Base-by-base conservation (phyloP, 495 filamentous ascomycete genomes). In the Penicillium ochrochloron region DNA sequence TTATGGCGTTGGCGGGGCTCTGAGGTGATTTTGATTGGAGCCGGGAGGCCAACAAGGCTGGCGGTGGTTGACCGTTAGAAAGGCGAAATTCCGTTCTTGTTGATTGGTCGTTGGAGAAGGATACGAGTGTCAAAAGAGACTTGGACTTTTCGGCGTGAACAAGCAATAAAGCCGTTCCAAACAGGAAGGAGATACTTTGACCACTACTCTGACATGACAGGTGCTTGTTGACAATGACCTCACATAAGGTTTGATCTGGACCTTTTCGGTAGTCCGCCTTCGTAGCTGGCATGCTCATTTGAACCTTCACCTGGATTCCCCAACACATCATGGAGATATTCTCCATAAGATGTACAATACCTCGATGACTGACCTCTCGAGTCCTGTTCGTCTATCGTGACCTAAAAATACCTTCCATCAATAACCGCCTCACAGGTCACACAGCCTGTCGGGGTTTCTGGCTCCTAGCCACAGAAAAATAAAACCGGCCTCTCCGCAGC, bases 341-440 rank as follows among this genome's bases (percentile, higher is more conserved):
- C 0, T 12, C 2, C 0, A 9, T 33, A 33, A 33, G 5, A 14
- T 37, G 35, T 12, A 37, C 35, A 37, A 14, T 12, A 11, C 10
- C 17, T 21, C 19, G 42, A n/a, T 44, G 53, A 39, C 1, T 29
- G 8, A 23, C 2, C 2, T 39, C 31, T 56, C 31, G 11, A 35
- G 1, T 31, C n/a, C 34, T 15, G 21, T 41, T n/a, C 9, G 8
- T 34, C 31, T 5, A 9, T 34, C 12, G n/a, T 0, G 8, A 56
- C 33, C 53, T 56, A 56, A 56, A 46, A 62, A 62, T 64, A 64
- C 61, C 44, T 48, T 56, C 55, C 61, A 57, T 31, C 60, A 56
- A 25, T 44, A 62, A 33, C 60, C 55, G 25, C n/a, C 15, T 42
- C 48, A 25, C 27, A 44, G 25, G 59, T 66, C 42, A 37, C 53